Percentiles rank a stretch among this genome's conserved stretches.
Conservation (phyloP, 305 asterid genomes). For the Salvia sclarea region DNA sequence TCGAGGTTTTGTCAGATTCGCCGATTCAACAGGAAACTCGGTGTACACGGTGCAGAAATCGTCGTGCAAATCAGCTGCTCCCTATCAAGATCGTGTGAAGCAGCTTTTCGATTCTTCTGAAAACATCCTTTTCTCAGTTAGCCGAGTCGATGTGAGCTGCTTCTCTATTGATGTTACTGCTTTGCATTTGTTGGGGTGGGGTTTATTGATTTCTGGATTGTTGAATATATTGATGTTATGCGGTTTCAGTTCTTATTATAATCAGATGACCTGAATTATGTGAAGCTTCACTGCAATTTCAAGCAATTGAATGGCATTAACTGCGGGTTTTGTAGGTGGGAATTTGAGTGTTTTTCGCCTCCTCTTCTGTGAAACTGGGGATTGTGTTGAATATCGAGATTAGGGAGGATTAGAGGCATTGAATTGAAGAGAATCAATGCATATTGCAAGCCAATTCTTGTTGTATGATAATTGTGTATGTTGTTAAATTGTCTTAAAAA, state of each 20-base stretch:
- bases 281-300: not conserved
- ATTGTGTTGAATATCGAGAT: not conserved
- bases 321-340: not conserved
- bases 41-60: slow-evolving; percentile 46
- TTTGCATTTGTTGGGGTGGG: not conserved
- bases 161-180: not conserved
- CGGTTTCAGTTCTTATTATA: not conserved
- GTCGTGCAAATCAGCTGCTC: slow-evolving; percentile 30
- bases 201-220: not conserved
- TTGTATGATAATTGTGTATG: not conserved
- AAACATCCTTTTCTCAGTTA: slow-evolving; percentile 49
- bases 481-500: not conserved
- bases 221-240: not conserved
- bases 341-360: not conserved
- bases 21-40: slow-evolving; percentile 58
- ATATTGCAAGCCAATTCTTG: not conserved
- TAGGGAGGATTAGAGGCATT: not conserved
- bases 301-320: not conserved
- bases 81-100: slow-evolving; percentile 38
- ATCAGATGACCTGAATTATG: not conserved
- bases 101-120: slow-evolving; percentile 60
- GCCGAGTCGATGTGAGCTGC: slow-evolving; percentile 51
- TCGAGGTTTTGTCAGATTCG: slow-evolving; percentile 46
- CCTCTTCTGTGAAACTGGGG: not conserved
- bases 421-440: not conserved